These are phyloP conservation scores for Caryopteris hybrid DNA, from an alignment of 305 asterid species.

Conservation along the genomic window DNA sequence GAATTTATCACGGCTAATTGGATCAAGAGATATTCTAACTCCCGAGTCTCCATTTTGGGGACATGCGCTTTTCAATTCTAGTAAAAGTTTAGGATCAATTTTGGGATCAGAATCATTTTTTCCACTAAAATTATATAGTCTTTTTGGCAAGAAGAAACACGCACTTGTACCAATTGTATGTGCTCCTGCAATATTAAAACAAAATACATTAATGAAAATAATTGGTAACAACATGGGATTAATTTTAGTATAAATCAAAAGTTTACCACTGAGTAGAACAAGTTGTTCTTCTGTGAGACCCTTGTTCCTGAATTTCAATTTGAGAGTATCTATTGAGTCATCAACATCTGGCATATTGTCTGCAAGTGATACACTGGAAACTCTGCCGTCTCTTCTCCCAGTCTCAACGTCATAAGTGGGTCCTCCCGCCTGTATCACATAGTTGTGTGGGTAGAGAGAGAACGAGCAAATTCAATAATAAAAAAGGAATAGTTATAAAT, in stretches of 20 bases:
- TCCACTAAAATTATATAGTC: conserved; percentile 24
- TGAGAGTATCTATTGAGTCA: conserved; percentile 35
- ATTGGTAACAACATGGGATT: too few species aligned
- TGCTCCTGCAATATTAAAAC: conserved; percentile 35
- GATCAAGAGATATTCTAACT: conserved; percentile 28
- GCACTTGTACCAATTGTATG: conserved; percentile 39
- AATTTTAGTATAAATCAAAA: neutral
- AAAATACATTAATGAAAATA: too few species aligned
- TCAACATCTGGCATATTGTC: conserved; percentile 36
- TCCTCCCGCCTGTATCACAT: conserved; percentile 29
- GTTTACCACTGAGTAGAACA: conserved; percentile 32
- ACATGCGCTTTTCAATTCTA: conserved; percentile 8
- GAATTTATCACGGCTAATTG: neutral
- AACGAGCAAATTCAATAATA: too few species aligned
- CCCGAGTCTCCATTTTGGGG: conserved; percentile 20
- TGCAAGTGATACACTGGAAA: conserved; percentile 30
- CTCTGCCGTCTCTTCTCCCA: conserved; percentile 41
- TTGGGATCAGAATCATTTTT: conserved; percentile 19
- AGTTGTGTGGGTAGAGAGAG: too few species aligned
- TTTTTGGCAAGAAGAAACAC: conserved; percentile 39
- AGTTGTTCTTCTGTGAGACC: conserved; percentile 34
- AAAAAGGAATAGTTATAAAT: too few species aligned
- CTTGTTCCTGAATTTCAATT: conserved; percentile 26
- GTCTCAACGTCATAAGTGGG: conserved; percentile 33
- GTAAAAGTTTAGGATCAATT: conserved; percentile 20